Evolutionary conservation across 2,329 filamentous ascomycete species (phyloP), one percentile per base, ranked within the genome.

Genomic region (Lecanicillium sp.): DNA sequence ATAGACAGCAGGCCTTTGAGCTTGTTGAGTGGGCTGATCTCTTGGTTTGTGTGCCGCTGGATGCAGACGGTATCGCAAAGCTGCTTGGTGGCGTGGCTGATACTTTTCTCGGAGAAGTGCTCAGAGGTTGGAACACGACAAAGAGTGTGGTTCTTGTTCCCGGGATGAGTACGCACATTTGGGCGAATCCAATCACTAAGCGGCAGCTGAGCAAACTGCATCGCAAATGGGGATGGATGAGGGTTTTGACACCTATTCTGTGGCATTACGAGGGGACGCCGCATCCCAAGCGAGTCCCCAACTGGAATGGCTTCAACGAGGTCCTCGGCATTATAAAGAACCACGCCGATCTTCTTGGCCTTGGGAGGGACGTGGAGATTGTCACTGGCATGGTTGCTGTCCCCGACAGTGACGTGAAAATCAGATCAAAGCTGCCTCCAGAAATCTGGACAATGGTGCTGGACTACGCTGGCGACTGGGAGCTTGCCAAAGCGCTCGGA

Each of bases 361-460:
- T 89, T 7, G 84, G 83, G 3, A 75, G 82, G 46, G 82, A 85
- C 49, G 72, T 85, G 40, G 77, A 83, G 44, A 65, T 71, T 19
- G 62, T 70, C 19, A 64, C 67, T 1, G 59, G 62, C 12, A 54
- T 63, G 22, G 55, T 54, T 17, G 53, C 58, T 17, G 50, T 64
- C 5, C 52, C 57, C 1, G 59, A 55, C 16, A 52, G 48, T 33
- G 53, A 55, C 28, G 53, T 55, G 30, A 55, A 50, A 40, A 49
- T 57, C 35, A 61, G 62, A 40, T 62, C 61, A 15, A 66, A 66
- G 30, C 66, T 96, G 1, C 90, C 90, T 1, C 78, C 84, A 0
- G 90, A 96, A 60, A 73, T 95, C 29, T 95, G 89, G 87, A 83
- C 83, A 22, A 83, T 90, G 41, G 83, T 96, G 34, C 78, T 95